phyloP scores from a whole-genome alignment of 495 filamentous ascomycete species.

The Tuber magnatum region DNA sequence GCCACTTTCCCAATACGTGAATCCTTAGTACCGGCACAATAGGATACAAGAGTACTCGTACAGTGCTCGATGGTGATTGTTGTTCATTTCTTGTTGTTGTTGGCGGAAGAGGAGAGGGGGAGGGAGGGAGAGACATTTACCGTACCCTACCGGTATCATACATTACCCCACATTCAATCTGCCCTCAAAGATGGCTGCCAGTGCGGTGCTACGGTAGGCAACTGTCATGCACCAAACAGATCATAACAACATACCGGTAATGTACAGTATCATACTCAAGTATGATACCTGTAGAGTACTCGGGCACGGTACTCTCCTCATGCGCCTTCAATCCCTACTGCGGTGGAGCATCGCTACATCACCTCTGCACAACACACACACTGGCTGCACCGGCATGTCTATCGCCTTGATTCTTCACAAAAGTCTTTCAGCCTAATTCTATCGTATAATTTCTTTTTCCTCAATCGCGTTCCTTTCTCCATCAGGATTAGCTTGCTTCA shows the following conservation, averaged over 20 bases:
- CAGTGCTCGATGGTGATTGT: background rate
- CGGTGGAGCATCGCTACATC: background rate
- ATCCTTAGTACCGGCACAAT: background rate
- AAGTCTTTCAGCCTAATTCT: background rate
- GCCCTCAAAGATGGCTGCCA: background rate
- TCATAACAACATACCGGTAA: background rate
- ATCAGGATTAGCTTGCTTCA: conserved; percentile 1
- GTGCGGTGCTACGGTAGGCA: background rate
- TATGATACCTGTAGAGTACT: too few species aligned
- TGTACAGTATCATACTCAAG: too few species aligned
- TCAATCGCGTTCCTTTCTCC: background rate
- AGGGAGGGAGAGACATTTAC: background rate
- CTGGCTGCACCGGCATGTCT: background rate
- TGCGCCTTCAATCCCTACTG: background rate
- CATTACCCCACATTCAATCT: background rate
- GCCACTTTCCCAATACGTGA: background rate
- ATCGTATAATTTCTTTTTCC: background rate
- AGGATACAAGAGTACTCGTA: background rate
- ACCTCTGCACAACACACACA: background rate
- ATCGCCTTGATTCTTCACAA: background rate
- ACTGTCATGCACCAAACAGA: background rate
- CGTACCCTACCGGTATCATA: too few species aligned
- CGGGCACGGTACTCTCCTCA: background rate
- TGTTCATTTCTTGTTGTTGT: background rate
- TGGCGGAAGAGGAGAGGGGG: background rate